These are phyloP conservation scores for Rubus idaeus DNA, from an alignment of 306 rosid genomes.

Conservation along the genomic window DNA sequence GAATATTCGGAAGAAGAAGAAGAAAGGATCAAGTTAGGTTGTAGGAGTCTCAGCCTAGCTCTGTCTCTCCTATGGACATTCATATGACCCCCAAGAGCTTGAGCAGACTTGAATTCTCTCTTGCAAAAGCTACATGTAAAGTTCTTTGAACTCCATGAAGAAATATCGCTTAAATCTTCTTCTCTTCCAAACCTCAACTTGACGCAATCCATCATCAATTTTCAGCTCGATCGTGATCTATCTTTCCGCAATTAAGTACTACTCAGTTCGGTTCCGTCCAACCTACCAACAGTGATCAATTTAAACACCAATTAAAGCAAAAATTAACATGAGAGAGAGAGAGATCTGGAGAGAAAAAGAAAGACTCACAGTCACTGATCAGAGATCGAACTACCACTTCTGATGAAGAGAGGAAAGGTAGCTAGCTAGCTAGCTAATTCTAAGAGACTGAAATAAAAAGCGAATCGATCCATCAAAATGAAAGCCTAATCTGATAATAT, in stretches of 20 bases:
- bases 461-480: background rate
- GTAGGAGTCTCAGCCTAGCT: slow-evolving; percentile 60
- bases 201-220: slow-evolving; percentile 22
- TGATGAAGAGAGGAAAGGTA: slow-evolving; percentile 6
- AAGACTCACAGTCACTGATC: background rate
- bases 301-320: slow-evolving; percentile 19
- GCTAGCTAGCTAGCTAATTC: background rate
- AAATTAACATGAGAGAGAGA: background rate
- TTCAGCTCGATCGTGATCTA: slow-evolving; percentile 3
- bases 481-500: background rate
- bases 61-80: slow-evolving; percentile 90
- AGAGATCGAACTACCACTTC: background rate
- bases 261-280: slow-evolving; percentile 33
- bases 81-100: slow-evolving; percentile 90
- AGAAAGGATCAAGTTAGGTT: slow-evolving; percentile 35
- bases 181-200: slow-evolving; percentile 39
- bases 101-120: slow-evolving; percentile 84
- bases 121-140: slow-evolving; percentile 74
- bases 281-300: background rate
- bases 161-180: slow-evolving; percentile 28
- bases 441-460: slow-evolving; percentile 22
- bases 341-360: background rate
- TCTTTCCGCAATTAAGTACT: slow-evolving; percentile 26
- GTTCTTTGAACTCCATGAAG: slow-evolving; percentile 59
- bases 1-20: slow-evolving; percentile 30